Evolutionary conservation across 1,139 yeast species (phyloP), one percentile per base, ranked within the genome.

Genomic region (Spathaspora sp.): DNA sequence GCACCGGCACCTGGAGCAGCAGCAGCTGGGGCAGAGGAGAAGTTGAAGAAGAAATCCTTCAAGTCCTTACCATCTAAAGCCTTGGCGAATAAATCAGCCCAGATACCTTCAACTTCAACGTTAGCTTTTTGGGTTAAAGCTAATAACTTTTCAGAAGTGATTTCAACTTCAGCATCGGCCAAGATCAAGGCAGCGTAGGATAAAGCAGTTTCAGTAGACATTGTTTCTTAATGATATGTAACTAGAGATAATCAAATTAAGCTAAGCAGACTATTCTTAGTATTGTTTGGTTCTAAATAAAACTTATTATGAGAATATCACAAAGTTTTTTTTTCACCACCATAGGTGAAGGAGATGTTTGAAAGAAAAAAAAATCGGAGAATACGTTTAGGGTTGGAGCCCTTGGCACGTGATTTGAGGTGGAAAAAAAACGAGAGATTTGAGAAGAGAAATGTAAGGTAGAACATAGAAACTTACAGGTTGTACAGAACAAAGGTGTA

Each of bases 181-280:
- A 86, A 83, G 79, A 86, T 86, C 70, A 86, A 80, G 67, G 93
- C 89, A 68, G 95, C 93, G 86, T 86, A 86, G 58, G 93, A 84
- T 69, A 86, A 80, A 70, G 90, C 86, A 64, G 89, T 74, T 83
- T 86, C 91, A 69, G 82, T 76, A 70, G 93, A 85, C 89, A 84
- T 84, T 69, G 20, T 59, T 73, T 59, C 47, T 48, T 48, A 44
- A 50, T 44, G 24, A 44, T 47, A 38, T 42, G 44, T 54, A 65
- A 70, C 75, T 70, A 70, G 76, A 70, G 65, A 66, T 70, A 70
- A 70, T 70, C 76, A 58, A 60, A 65, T 70, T 70, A 70, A 70
- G 75, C 75, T 56, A 76, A 77, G 89, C 89, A 80, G 89, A 83
- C 89, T 83, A 82, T 74, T 81, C 86, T 76, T 74, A 68, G 72